Evolutionary conservation across 495 filamentous ascomycete species (phyloP).

Genomic region (Penicillium ochrochloron): DNA sequence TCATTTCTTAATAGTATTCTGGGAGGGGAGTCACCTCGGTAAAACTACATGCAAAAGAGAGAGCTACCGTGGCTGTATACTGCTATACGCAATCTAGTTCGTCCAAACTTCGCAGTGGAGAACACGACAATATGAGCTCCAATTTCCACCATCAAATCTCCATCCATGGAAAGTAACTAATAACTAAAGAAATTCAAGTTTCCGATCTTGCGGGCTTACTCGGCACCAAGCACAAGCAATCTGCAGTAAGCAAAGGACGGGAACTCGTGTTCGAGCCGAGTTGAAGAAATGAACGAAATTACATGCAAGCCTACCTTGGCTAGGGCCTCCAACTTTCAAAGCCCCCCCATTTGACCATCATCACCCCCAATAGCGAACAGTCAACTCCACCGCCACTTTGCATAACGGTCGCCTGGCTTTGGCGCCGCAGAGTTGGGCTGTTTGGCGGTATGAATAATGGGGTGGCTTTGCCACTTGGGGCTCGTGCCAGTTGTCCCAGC

Average conservation of each 20-base stretch:
- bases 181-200: neutral
- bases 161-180: neutral
- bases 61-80: neutral
- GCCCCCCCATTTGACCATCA: neutral
- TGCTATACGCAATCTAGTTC: neutral
- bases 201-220: neutral
- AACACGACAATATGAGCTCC: neutral
- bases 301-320: neutral
- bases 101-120: neutral
- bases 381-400: slow-evolving; percentile 23
- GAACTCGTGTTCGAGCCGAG: slow-evolving; percentile 27
- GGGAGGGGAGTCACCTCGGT: neutral
- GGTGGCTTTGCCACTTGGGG: slow-evolving; percentile 29
- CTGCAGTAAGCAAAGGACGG: neutral
- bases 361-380: neutral
- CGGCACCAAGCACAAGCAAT: neutral
- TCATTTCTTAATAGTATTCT: neutral
- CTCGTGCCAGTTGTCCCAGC: slow-evolving; percentile 19
- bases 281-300: neutral
- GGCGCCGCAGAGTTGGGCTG: slow-evolving; percentile 10
- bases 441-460: slow-evolving; percentile 10
- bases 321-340: neutral
- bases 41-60: neutral
- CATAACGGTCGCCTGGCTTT: slow-evolving; percentile 9
- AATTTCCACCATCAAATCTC: neutral